These are phyloP conservation scores for Polychaeton citri DNA, from an alignment of 2,329 filamentous ascomycete genomes.

Conservation along the genomic window DNA sequence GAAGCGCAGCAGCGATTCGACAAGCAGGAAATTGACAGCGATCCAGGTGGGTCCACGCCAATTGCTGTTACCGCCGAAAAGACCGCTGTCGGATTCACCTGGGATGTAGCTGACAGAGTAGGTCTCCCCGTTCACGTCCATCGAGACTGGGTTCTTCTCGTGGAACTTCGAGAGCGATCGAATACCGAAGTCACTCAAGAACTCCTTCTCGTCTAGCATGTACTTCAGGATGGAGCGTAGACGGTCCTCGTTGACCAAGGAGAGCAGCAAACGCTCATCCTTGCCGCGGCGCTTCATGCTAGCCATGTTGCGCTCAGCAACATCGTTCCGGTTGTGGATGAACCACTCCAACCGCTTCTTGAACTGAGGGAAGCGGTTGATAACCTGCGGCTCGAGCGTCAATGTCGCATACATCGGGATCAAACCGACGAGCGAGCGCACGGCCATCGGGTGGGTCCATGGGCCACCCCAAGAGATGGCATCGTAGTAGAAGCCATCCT, in stretches of 20 bases:
- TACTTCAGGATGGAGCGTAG: constrained; percentile 75
- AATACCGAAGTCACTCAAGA: constrained; percentile 80
- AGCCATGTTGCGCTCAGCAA: constrained; percentile 87
- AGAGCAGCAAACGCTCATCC: constrained; percentile 72
- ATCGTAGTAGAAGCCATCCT: constrained; percentile 97
- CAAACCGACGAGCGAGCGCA: constrained; percentile 80
- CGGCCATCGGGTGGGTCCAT: constrained; percentile 83
- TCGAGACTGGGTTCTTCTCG: constrained; percentile 77
- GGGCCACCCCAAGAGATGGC: constrained; percentile 93
- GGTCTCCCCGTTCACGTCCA: constrained; percentile 86
- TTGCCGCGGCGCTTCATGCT: constrained; percentile 85
- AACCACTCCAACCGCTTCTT: constrained; percentile 93
- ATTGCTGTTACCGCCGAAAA: constrained; percentile 96
- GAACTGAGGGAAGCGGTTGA: constrained; percentile 83
- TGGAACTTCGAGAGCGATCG: constrained; percentile 86
- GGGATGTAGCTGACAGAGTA: constrained; percentile 84
- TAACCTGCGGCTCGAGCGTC: constrained; percentile 83
- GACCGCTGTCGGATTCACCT: constrained; percentile 88
- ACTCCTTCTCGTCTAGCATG: constrained; percentile 91
- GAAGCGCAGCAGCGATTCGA: constrained; percentile 89
- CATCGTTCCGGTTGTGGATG: constrained; percentile 70
- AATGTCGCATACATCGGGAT: constrained; percentile 88
- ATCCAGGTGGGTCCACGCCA: constrained; percentile 94
- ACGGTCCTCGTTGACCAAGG: constrained; percentile 87
- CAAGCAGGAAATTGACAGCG: constrained; percentile 86